Evolutionary conservation across 106 monocot genomes (phyloP), one percentile per base, ranked within the genome.

Genomic region (Gastrodia elata): DNA sequence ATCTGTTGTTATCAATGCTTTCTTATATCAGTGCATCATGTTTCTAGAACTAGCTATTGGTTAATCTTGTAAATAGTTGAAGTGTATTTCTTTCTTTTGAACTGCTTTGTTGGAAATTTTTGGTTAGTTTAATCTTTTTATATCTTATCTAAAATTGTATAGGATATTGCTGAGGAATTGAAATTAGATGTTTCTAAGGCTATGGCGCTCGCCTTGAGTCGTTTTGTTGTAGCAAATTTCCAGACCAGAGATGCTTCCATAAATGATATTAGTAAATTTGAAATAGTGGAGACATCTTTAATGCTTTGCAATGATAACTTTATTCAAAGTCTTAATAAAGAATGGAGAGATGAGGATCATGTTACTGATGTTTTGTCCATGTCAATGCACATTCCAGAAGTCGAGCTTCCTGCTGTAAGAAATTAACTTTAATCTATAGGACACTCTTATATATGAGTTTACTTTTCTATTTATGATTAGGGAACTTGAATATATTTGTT

Each of bases 341-440:
- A 99, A 24, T 91, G 88, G 85, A 99, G 93, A 87, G 98, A 83
- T 39, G 87, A 91, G 77, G 88, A 99, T 76, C 74, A 75, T 65
- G 78, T 89, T 71, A 85, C 91, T 24, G 93, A 94, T 80, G 87
- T 99, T 80, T 87, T 99, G 28, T 91, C 93, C 6, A 88, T 99
- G 91, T 89, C 93, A 38, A 88, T 93, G 70, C 88, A 93, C 77
- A 78, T 91, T 79, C 85, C 98, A 9, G 89, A 84, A 74, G 79
- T 99, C 40, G 81, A 99, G 78, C 42, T 93, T 75, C 93, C 98
- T 10, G 75, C 82, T 71, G 98, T 99, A 94, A 90, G 86, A 26
- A 65, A 22, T 26, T 73, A 5, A 14, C 20, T 58, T 38, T 39
- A n/a, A 61, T 27, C 61, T 61, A 8, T 30, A 14, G 30, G 28